Base-by-base conservation (phyloP, 2,329 filamentous ascomycete species). In the Aspergillus neoniger region DNA sequence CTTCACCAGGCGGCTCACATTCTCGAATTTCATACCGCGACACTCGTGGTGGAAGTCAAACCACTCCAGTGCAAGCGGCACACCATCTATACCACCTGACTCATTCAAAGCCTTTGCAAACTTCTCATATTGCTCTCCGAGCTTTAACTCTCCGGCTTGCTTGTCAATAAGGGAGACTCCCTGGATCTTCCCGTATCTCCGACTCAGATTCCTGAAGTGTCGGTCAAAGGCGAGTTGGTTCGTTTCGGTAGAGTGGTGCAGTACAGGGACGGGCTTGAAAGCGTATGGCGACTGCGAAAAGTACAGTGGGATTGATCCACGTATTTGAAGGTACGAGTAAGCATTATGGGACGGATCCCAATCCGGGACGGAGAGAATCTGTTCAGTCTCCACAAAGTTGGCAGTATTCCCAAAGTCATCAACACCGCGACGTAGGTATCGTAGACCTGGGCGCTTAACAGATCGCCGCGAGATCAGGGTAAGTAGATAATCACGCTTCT, bases 11-110 rank as follows among this genome's bases (percentile, higher is more conserved):
- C 89, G 81, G 59, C 88, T 90, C 12, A 98, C 93, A 61, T 98
- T 98, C 71, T 98, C 94, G 70, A 98, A 99, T 68, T 92, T 96
- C 94, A 99, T 97, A 0, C 95, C 95, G 15, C 92, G 89, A 71
- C 95, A 98, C 28, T 91, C 91, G 17, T 87, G 84, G 74, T 98
- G 95, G 70, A 99, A 99, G 72, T 99, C 95, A 69, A 98, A 99
- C 95, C 95, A 99, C 72, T 96, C 91, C 70, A 96, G 96, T 0
- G 81, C 83, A 12, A 95, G 77, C 9, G 80, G 74, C 10, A 71
- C 72, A 12, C 79, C 81, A 60, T 86, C 81, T 19, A 82, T 73
- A 4, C 82, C 80, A 6, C 81, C 81, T 44, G 85, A 81, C 7
- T 88, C 82, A 64, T 95, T 96, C 56, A 94, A 80, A 23, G 80